Base-by-base conservation (phyloP, 768 basidiomycete species). In the Hydnomerulius pinastri region DNA sequence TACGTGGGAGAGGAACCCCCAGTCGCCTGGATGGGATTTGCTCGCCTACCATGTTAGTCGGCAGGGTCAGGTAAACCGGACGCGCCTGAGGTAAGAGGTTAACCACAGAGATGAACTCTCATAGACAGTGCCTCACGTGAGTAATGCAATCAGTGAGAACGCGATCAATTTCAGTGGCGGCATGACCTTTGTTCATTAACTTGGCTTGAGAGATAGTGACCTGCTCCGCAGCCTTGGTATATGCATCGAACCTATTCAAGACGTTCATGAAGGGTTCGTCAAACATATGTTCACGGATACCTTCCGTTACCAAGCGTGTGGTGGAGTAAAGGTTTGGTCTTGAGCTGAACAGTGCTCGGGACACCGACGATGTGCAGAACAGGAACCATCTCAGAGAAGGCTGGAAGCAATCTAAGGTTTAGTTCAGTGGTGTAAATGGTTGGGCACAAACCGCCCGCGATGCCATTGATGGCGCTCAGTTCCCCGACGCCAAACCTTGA, bases 401-500 rank as follows among this genome's bases (percentile, higher is more conserved):
- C 87, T 87, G 27, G 1, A 27, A 13, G 6, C 35, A 20, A 9
- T 2, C 30, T 64, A 27, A 54, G 50, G 18, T 7, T 44, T 51
- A 17, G 45, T n/a, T 9, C 43, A 0, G 24, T 5, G 12, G 30
- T 40, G 35, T 8, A 11, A 4, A 39, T 9, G 6, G 4, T n/a
- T 32, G 37, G 17, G 1, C 6, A 54, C 73, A 50, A 57, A 81
- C 86, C 82, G 59, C 87, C 87, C 24, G 87, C 90, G 53, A 94
- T 81, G 35, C 90, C 89, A 58, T 92, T 91, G 29, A 88, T 83
- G 4, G 93, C 92, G 33, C 86, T 89, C 37, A 96, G 71, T 66
- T 97, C 94, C 13, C 94, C 94, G n/a, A 97, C 94, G 47, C 94
- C 94, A 56, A 94, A 96, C 2, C 86, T 88, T 46, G 5, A 17